These are phyloP conservation scores for Wickerhamiella alocasiicola DNA, from an alignment of 805 yeast genomes.

Conservation along the genomic window DNA sequence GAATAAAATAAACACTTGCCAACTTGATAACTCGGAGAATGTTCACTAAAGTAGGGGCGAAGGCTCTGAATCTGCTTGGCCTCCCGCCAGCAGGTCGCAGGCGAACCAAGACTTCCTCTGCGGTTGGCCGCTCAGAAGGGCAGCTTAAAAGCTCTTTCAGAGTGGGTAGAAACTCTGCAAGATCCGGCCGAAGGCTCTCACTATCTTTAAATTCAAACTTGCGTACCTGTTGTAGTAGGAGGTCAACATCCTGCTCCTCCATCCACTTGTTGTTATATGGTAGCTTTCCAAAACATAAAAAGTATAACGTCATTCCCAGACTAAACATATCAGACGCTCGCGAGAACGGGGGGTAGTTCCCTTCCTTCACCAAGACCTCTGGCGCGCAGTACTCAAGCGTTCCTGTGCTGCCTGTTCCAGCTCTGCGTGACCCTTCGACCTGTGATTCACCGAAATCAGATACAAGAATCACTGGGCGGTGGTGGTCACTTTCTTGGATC, in stretches of 20 bases:
- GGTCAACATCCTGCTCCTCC: constrained; percentile 24
- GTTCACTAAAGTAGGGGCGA: too few species aligned
- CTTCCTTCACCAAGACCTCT: constrained; percentile 42
- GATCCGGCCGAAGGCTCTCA: constrained; percentile 20
- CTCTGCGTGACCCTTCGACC: constrained; percentile 49
- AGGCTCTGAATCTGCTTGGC: background rate
- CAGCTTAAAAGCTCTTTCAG: constrained; percentile 29
- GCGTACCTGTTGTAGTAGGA: constrained; percentile 29
- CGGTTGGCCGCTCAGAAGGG: constrained; percentile 33
- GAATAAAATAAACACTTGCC: constrained; percentile 1
- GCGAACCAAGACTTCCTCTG: constrained; percentile 33
- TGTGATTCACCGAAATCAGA: constrained; percentile 89
- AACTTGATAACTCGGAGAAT: constrained; percentile 10
- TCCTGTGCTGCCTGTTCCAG: constrained; percentile 75
- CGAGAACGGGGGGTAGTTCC: constrained; percentile 43
- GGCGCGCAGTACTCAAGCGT: constrained; percentile 85
- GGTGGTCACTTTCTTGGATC: constrained; percentile 24
- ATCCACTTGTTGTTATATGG: constrained; percentile 38
- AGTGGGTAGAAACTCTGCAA: constrained; percentile 30
- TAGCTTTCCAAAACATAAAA: constrained; percentile 53
- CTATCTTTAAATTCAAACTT: constrained; percentile 23
- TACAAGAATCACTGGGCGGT: constrained; percentile 58
- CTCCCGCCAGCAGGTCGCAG: too few species aligned
- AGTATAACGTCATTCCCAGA: constrained; percentile 70
- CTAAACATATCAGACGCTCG: constrained; percentile 71